Evolutionary conservation across 2,329 filamentous ascomycete genomes (phyloP), one percentile per base, ranked within the genome.

Genomic region (Penicillium vulpinum): DNA sequence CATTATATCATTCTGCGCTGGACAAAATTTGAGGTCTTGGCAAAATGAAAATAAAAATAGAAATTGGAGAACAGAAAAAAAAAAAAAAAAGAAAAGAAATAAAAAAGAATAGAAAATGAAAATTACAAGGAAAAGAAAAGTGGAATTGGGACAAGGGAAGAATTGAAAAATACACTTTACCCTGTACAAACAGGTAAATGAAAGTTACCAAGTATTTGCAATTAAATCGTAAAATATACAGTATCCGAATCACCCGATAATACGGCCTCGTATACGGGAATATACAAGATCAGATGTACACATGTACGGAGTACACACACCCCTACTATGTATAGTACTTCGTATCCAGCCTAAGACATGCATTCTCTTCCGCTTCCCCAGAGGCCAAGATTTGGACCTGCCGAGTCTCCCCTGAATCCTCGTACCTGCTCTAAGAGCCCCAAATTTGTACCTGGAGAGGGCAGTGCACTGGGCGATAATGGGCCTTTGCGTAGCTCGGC

Each of bases 321-420:
- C 9, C 6, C 4, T 36, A 36, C 31, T 5, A 2, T n/a, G 13
- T 48, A 36, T 16, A 0, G 46, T 49, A 49, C 18, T 18, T 8
- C 9, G 36, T 31, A 24, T 33, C 18, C 8, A 1, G 6, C 11
- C n/a, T 28, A 21, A 50, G 47, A 49, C 47, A 24, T 41, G 15
- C 11, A 3, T 6, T 22, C n/a, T n/a, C n/a, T n/a, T n/a, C n/a
- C n/a, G n/a, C n/a, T 57, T 36, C 51, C 43, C 55, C 40, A 39
- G n/a, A n/a, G n/a, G n/a, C n/a, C 40, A 54, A 55, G 31, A 40
- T 56, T 48, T 44, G 53, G 56, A 51, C 26, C 51, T 57, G 54
- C 45, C 38, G 18, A 31, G 35, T 54, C 10, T 18, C n/a, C 33
- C 46, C 50, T 31, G 16, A 29, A 53, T 41, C 51, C 40, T 38